Base-by-base conservation (phyloP, 305 asterid genomes). In the Solanum hybrid region DNA sequence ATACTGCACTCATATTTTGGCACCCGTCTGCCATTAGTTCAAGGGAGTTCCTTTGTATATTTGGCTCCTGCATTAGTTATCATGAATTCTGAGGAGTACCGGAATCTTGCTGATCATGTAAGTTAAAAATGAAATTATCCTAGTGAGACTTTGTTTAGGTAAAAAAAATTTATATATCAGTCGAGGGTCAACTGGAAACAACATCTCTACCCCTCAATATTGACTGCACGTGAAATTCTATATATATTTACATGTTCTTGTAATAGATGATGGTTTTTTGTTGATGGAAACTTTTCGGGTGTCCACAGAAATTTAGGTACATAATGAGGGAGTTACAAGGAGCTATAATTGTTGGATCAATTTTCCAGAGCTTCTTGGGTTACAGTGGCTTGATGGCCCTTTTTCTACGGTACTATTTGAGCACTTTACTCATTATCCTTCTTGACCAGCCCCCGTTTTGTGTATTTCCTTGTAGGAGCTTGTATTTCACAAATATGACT, bases 281-380 rank as follows among this genome's bases (percentile, higher is more conserved):
- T 12, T 85, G 46, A 85, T 31, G 76, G 87, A 84, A 84, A 84
- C 26, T 84, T 84, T 84, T 51, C 0, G 75, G 42, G 20, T 20
- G 32, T 56, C 46, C 87, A 11, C 95, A 97, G 99, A 96, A 96
- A 95, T 97, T 97, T 94, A 93, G 95, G 94, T 95, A 94, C 93
- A 96, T 92, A 90, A 97, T 97, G 98, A 95, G 95, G 94, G 99
- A 97, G 92, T 78, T 97, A 89, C 99, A 97, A 90, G 99, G 99
- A 84, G 99, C 98, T 86, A 95, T 96, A 92, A 97, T 97, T 89
- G 93, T 97, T 89, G 96, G 97, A 86, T 96, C 99, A 85, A 87
- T 96, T 87, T 93, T 96, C 92, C 99, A 97, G 92, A 92, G 98
- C 89, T 85, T 93, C 40, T 92, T 97, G 93, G 99, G 99, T 82